phyloP scores from a whole-genome alignment of 345 rosid species.

The Brassica nigra region DNA sequence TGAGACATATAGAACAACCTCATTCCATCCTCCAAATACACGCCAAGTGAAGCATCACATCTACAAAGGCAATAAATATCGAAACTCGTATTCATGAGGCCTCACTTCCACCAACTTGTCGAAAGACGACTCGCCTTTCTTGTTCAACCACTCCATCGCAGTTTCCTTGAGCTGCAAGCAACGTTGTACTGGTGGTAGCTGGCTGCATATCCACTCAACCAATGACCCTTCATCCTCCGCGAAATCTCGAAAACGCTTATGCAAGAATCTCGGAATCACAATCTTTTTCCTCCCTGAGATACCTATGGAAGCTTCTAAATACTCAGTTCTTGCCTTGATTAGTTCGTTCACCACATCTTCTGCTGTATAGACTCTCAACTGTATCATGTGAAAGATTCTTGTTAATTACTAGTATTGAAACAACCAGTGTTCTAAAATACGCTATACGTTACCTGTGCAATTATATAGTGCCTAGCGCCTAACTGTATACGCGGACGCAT shows the following conservation, averaged over 20 bases:
- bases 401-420: background rate
- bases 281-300: conserved; percentile 37
- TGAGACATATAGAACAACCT: too few species aligned
- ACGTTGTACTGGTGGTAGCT: conserved; percentile 42
- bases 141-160: conserved; percentile 32
- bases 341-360: conserved; percentile 43
- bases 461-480: too few species aligned
- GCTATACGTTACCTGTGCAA: too few species aligned
- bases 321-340: conserved; percentile 42
- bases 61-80: conserved; percentile 34
- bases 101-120: conserved; percentile 37
- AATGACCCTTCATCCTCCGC: conserved; percentile 39
- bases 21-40: too few species aligned
- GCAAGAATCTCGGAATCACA: conserved; percentile 32
- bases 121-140: conserved; percentile 22
- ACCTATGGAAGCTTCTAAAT: conserved; percentile 42
- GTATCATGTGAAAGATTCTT: background rate
- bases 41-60: too few species aligned
- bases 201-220: conserved; percentile 42
- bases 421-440: too few species aligned
- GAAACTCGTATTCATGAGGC: conserved; percentile 41
- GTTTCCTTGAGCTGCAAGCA: conserved; percentile 41
- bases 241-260: conserved; percentile 27
- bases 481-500: too few species aligned
- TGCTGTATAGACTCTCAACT: conserved; percentile 42